Base-by-base conservation (phyloP, 345 rosid genomes). In the Clausena lansium region DNA sequence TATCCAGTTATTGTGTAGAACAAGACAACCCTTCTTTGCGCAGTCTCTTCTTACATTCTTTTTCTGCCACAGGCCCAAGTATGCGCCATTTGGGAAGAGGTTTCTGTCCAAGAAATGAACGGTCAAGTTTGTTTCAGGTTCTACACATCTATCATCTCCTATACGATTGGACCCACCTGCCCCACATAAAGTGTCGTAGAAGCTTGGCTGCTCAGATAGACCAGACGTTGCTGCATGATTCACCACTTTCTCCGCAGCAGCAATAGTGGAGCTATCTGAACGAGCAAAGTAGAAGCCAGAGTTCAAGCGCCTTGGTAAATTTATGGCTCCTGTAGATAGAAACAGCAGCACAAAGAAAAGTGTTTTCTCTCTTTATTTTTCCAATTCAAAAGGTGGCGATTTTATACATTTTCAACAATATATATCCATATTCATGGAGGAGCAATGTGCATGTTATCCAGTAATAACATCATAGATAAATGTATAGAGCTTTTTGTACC, bases 31-130 rank as follows among this genome's bases (percentile, higher is more conserved):
- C 74, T 55, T 84, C 83, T 81, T 86, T 76, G 57, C 80, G 28
- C 99, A 95, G 77, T 90, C 84, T 74, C 74, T 82, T 82, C 80
- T 86, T 28, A 92, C 92, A 62, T 90, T 83, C 70, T 81, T 70
- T 76, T 85, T 87, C 69, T 87, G 81, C 99, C 97, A 93, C n/a
- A 93, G 69, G 54, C 87, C 90, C 72, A 82, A 47, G 79, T 89
- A 95, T 41, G 98, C 98, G 73, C 98, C 99, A 71, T 95, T 93
- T 8, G 99, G 99, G 78, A 93, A 95, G 66, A 91, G 88, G 76
- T 91, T 85, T 80, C 97, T 85, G 78, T 90, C 86, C 90, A 95
- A 87, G 86, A 95, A 95, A 50, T 83, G 92, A 83, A 90, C 81
- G 0, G 89, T 90, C 75, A 92, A 81, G 61, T 90, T 92, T 28